A percentile compares a stretch with the other conserved stretches of the same genome.
phyloP scores from a whole-genome alignment of 768 basidiomycete genomes.

The Calocera viscosa region DNA sequence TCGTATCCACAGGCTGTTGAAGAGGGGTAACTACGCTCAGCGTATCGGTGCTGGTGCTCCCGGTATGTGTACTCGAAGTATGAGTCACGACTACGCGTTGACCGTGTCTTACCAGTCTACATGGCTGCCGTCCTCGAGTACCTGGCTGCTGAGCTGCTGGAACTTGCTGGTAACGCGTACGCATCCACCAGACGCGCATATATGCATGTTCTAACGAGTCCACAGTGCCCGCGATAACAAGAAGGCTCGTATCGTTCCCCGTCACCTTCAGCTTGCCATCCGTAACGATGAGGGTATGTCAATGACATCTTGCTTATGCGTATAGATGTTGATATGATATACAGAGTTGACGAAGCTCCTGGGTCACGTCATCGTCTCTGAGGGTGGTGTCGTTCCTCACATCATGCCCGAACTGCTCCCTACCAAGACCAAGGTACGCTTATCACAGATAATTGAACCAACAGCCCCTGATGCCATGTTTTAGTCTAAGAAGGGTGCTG shows the following conservation, averaged over 20 bases:
- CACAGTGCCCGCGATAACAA: conserved; percentile 83
- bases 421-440: conserved; percentile 32
- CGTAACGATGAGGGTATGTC: conserved; percentile 75
- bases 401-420: conserved; percentile 56
- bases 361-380: conserved; percentile 79
- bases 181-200: conserved; percentile 24
- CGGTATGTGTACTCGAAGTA: conserved; percentile 13
- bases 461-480: neutral
- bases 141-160: conserved; percentile 85
- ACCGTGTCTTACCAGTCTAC: conserved; percentile 44
- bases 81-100: neutral
- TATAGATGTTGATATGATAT: neutral
- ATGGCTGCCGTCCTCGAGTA: conserved; percentile 86
- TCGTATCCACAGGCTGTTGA: conserved; percentile 81
- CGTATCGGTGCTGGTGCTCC: conserved; percentile 85
- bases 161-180: conserved; percentile 57
- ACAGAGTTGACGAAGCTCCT: conserved; percentile 63
- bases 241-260: conserved; percentile 89
- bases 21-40: conserved; percentile 77
- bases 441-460: neutral
- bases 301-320: neutral
- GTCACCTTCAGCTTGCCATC: conserved; percentile 85
- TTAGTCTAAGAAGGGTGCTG: neutral
- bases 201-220: conserved; percentile 19
- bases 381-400: conserved; percentile 84